Base-by-base conservation (phyloP, 78 protist species). In the Cyanophora paradoxa region DNA sequence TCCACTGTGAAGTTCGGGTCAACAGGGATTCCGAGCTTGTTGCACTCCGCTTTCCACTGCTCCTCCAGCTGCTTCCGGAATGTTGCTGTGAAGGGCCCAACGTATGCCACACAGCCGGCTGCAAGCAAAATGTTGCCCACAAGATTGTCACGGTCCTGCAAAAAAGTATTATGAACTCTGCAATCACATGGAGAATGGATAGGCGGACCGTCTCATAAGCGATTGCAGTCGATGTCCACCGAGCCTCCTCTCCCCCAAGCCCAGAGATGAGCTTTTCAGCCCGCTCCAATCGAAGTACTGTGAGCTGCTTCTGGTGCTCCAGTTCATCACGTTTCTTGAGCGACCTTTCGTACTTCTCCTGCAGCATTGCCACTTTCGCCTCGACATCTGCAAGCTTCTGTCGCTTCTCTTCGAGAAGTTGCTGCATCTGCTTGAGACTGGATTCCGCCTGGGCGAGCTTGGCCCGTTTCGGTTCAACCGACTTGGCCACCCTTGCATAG, bases 11-110 rank as follows among this genome's bases (percentile, higher is more conserved):
- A 40, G 63, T 67, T 39, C 11, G 54, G 36, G 69, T 82, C 86
- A 2, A 31, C 24, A 17, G 86, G 86, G 22, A 82, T 72, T 20
- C 76, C 67, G 20, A 10, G 2, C 33, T 36, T 10, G 33, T 10
- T 1, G 77, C 83, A 78, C 31, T 67, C 56, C 7, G 77, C 10
- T 2, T 57, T 48, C 66, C 54, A 31, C 36, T 31, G 70, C 28
- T 65, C 52, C 28, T 11, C 31, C n/a, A 77, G 59, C 50, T 39
- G 40, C 24, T 30, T 2, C 8, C 96, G 68, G 68, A 57, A 92
- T 17, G 8, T 20, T 22, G 67, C 33, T 20, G 91, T 89, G 81
- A 91, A 88, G 50, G 91, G 82, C 8, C 97, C 97, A 6, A 85
- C 44, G 74, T 93, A 93, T 33, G 90, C 77, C 33, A 93, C 31